Evolutionary conservation across 2,329 filamentous ascomycete genomes (phyloP).

Genomic region (Myotisia sp.): DNA sequence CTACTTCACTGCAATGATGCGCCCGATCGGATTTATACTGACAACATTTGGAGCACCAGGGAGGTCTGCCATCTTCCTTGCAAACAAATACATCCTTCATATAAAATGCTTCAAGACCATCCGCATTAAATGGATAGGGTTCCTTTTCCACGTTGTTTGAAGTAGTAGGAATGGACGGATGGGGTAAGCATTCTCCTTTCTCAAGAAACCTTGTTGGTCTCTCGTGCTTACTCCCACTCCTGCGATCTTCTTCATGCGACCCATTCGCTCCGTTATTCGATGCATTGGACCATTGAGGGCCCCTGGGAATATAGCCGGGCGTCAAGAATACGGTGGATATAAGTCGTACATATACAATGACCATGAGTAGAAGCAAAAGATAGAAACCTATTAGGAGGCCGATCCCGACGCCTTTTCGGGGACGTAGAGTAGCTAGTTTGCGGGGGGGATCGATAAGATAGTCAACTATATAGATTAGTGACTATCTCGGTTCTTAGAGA

Average conservation of each 20-base stretch:
- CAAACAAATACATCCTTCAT: constrained; percentile 72
- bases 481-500: not conserved
- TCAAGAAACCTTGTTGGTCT: constrained; percentile 6
- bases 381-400: constrained; percentile 61
- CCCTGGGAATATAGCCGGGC: constrained; percentile 59
- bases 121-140: constrained; percentile 40
- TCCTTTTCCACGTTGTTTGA: constrained; percentile 13
- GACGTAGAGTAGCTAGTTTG: constrained; percentile 18
- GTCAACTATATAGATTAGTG: constrained; percentile 39
- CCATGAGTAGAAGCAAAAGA: constrained; percentile 52
- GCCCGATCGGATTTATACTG: constrained; percentile 80
- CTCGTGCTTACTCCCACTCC: constrained; percentile 1
- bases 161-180: not conserved
- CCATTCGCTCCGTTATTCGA: constrained; percentile 12
- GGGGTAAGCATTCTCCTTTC: constrained; percentile 12
- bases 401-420: constrained; percentile 45
- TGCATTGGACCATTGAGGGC: constrained; percentile 27
- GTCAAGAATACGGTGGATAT: constrained; percentile 52
- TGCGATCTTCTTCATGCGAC: constrained; percentile 1
- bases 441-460: constrained; percentile 48
- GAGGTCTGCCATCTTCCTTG: constrained; percentile 66
- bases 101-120: constrained; percentile 63
- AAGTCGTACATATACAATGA: constrained; percentile 56
- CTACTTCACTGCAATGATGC: constrained; percentile 73
- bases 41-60: constrained; percentile 70